phyloP scores from a whole-genome alignment of 768 basidiomycete species.

The Podaxis sp. region DNA sequence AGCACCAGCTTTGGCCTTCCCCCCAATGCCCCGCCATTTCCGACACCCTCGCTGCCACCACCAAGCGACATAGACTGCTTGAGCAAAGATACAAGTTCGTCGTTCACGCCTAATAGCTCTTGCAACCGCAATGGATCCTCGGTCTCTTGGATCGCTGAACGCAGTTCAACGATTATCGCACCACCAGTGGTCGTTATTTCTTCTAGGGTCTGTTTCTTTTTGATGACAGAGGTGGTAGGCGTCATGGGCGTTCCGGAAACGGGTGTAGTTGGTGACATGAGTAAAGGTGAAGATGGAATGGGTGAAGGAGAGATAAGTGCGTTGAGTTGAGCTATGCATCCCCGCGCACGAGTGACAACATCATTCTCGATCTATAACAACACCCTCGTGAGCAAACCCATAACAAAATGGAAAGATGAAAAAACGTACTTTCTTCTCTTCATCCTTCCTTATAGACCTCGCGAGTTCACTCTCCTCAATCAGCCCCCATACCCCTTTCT shows the following conservation, averaged over 20 bases:
- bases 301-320: slow-evolving; percentile 21
- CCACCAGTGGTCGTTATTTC: slow-evolving; percentile 50
- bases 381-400: background rate
- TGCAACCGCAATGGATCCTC: slow-evolving; percentile 62
- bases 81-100: slow-evolving; percentile 61
- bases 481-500: slow-evolving; percentile 80
- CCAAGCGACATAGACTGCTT: slow-evolving; percentile 41
- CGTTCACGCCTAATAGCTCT: slow-evolving; percentile 71
- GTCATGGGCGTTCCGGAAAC: background rate
- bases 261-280: slow-evolving; percentile 13
- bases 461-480: slow-evolving; percentile 86
- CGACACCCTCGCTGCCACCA: slow-evolving; percentile 9
- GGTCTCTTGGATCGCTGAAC: slow-evolving; percentile 51
- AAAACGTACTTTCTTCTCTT: slow-evolving; percentile 51
- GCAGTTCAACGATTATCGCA: slow-evolving; percentile 51
- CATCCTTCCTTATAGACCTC: slow-evolving; percentile 56
- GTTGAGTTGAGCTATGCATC: slow-evolving; percentile 40
- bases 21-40: background rate
- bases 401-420: background rate
- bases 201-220: slow-evolving; percentile 15
- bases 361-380: slow-evolving; percentile 44
- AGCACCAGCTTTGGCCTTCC: slow-evolving; percentile 38
- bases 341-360: slow-evolving; percentile 46
- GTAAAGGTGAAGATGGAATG: slow-evolving; percentile 22
- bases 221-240: slow-evolving; percentile 5